A percentile compares a stretch with the other conserved stretches of the same genome.
Evolutionary conservation across 2,329 filamentous ascomycete species (phyloP).

Genomic region (Fusarium sp.): DNA sequence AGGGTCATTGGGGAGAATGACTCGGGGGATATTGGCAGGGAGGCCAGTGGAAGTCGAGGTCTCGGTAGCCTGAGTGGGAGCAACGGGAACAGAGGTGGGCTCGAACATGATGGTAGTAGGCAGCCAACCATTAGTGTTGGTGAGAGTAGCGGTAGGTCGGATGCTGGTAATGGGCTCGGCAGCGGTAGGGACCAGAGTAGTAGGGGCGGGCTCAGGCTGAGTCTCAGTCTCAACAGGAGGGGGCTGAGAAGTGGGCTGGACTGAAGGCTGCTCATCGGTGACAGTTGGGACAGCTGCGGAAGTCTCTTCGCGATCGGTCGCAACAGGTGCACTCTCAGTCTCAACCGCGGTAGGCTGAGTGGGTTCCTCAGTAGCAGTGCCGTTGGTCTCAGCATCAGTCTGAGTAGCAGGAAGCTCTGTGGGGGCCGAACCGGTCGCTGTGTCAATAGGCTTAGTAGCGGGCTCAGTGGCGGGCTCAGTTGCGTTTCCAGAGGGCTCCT

Average conservation of each 20-base stretch:
- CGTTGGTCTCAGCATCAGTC: slow-evolving; percentile 33
- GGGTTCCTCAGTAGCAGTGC: slow-evolving; percentile 27
- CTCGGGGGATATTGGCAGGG: slow-evolving; percentile 76
- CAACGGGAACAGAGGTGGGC: slow-evolving; percentile 50
- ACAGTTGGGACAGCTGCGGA: slow-evolving; percentile 14
- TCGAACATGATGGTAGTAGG: slow-evolving; percentile 73
- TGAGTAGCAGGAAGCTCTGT: slow-evolving; percentile 21
- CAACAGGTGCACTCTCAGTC: slow-evolving; percentile 19
- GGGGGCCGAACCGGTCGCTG: slow-evolving; percentile 8
- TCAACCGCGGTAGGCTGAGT: slow-evolving; percentile 12
- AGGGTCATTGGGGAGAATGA: slow-evolving; percentile 77
- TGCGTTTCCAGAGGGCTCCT: slow-evolving; percentile 5
- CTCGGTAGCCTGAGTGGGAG: slow-evolving; percentile 51
- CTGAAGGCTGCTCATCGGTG: slow-evolving; percentile 21
- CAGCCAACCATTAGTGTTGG: slow-evolving; percentile 61
- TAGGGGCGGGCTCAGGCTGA: slow-evolving; percentile 31
- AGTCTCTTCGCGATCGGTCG: slow-evolving; percentile 11
- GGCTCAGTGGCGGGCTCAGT: slow-evolving; percentile 22
- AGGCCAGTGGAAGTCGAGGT: slow-evolving; percentile 65
- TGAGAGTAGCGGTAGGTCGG: slow-evolving; percentile 58
- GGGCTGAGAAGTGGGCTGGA: slow-evolving; percentile 27
- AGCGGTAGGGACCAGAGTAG: slow-evolving; percentile 36
- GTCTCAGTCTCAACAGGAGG: slow-evolving; percentile 26
- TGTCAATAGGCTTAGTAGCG: slow-evolving; percentile 22
- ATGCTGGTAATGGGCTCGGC: slow-evolving; percentile 55